Percentiles rank a stretch among this genome's conserved stretches.
Conservation (phyloP, 495 filamentous ascomycete species). For the Bacidia gigantensis region DNA sequence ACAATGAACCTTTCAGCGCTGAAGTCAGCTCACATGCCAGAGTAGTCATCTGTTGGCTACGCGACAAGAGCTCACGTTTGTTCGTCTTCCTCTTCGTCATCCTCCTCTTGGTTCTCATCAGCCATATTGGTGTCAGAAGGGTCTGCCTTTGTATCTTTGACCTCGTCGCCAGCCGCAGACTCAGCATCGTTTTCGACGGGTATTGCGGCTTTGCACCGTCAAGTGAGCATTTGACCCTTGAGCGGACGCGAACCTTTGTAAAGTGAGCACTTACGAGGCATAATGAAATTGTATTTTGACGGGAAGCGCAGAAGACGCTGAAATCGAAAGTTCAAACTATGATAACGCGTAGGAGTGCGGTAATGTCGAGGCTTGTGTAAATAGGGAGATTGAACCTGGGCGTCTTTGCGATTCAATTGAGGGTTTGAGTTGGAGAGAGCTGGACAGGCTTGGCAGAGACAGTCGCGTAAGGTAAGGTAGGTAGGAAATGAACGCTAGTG, state of each 20-base stretch:
- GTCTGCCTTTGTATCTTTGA: constrained; percentile 19
- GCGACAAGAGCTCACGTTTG: constrained; percentile 5
- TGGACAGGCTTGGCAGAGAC: neutral
- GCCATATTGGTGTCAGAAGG: constrained; percentile 10
- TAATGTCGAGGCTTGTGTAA: too few relatives aligned
- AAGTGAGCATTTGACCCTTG: neutral
- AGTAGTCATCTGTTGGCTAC: too few relatives aligned
- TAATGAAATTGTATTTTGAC: neutral
- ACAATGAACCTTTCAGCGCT: constrained; percentile 44
- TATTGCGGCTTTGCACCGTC: constrained; percentile 23
- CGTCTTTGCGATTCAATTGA: too few relatives aligned
- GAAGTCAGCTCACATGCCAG: too few relatives aligned
- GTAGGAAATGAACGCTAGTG: neutral
- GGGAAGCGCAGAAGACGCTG: neutral
- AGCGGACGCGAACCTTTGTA: neutral
- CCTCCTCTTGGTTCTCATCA: constrained; percentile 11
- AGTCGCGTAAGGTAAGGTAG: constrained; percentile 4
- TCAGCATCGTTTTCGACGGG: constrained; percentile 35
- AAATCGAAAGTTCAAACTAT: constrained; percentile 1
- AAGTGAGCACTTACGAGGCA: constrained; percentile 12
- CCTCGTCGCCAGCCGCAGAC: constrained; percentile 27
- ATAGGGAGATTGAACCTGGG: too few relatives aligned
- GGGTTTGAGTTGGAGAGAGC: too few relatives aligned
- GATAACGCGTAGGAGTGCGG: too few relatives aligned
- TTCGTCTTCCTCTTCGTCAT: constrained; percentile 20